Conservation (phyloP, 1,139 yeast species). For the Sporopachydermia cereana region DNA sequence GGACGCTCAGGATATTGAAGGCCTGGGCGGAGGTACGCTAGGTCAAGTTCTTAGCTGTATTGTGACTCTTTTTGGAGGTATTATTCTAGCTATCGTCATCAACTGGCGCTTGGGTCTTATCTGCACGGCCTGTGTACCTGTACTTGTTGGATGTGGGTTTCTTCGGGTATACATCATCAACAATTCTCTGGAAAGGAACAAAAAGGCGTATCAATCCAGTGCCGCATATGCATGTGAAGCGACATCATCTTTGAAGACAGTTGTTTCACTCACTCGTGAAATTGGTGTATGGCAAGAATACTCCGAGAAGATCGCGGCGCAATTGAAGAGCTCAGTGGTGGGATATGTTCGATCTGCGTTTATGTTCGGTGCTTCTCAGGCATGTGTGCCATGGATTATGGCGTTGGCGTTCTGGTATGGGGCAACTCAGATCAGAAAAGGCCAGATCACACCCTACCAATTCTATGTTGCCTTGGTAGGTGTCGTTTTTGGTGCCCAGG, state of each 20-base stretch:
- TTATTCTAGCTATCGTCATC: conserved; percentile 55
- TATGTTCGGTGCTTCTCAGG: conserved; percentile 18
- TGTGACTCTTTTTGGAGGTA: conserved; percentile 64
- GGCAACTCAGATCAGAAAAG: conserved; percentile 13
- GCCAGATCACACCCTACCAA: conserved; percentile 16
- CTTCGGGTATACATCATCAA: conserved; percentile 67
- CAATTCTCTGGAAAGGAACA: conserved; percentile 46
- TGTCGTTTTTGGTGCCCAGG: conserved; percentile 23
- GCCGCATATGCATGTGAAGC: conserved; percentile 39
- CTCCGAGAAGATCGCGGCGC: conserved; percentile 35
- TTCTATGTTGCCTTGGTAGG: conserved; percentile 38
- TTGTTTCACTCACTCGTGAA: conserved; percentile 42
- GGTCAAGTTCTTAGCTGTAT: conserved; percentile 66
- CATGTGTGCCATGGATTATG: conserved; percentile 15
- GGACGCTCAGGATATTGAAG: conserved; percentile 36
- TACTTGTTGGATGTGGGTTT: conserved; percentile 65
- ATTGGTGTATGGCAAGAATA: conserved; percentile 40
- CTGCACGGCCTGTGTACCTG: conserved; percentile 51
- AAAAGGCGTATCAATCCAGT: conserved; percentile 31
- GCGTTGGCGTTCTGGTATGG: conserved; percentile 21
- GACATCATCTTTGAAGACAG: conserved; percentile 36
- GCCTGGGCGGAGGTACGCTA: conserved; percentile 54
- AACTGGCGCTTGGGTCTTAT: conserved; percentile 52
- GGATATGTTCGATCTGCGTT: conserved; percentile 36
- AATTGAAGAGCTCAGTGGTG: conserved; percentile 38